Evolutionary conservation across 78 protist genomes (phyloP), one percentile per base, ranked within the genome.

Genomic region (Tieghemostelium lacteum): DNA sequence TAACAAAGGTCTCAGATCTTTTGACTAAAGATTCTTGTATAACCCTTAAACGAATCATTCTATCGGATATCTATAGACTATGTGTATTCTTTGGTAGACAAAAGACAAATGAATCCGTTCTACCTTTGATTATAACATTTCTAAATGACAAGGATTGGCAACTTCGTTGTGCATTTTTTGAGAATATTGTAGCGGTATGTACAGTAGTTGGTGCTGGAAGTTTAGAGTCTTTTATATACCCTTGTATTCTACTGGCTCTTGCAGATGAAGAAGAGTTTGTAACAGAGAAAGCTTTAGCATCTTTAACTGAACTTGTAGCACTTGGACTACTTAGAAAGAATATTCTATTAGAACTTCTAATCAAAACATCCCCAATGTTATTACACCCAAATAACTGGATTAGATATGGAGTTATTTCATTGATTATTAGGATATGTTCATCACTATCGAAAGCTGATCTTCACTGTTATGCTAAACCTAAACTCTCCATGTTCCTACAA

Each of bases 191-290:
- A 0, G 94, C 92, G 0, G 94, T 91, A 26, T 66, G 89, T 54
- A 85, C 88, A 33, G 75, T 91, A 14, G 89, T 80, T 36, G 89
- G 92, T 8, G 75, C 88, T 1, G 94, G 88, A 8, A 69, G 87
- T 64, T 57, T 91, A 34, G 94, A 91, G 36, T 85, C 87, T 0
- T 88, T 74, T 45, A 88, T 88, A 12, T 88, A 77, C 61, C 93
- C 93, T 0, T 71, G 76, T 64, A 88, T 75, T 1, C 26, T 88
- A 39, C 58, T 74, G 57, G 86, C 93, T 4, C 49, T 88, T 45
- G 73, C 85, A 10, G 94, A 91, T 29, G 94, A 91, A 37, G 89
- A 91, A 26, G 94, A 91, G 36, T 78, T 78, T 77, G 94, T 91
- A 7, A 80, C 88, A 1, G 94, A 91, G 73, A 77, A 78, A 26